These are phyloP conservation scores for Leccinum broughii DNA, from an alignment of 768 basidiomycete species.

Conservation along the genomic window DNA sequence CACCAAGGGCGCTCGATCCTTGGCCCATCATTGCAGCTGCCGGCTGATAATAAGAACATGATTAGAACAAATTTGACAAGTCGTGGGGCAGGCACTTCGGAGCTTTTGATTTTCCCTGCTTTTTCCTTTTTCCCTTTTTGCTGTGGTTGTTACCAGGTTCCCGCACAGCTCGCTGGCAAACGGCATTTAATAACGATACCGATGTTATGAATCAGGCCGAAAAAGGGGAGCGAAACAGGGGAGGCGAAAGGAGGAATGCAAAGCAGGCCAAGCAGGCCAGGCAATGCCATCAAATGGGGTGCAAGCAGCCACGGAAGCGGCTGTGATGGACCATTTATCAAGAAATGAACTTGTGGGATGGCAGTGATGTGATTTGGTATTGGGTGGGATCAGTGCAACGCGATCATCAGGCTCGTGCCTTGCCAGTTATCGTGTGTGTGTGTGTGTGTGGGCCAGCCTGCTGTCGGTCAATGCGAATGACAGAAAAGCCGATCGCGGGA, in stretches of 20 bases:
- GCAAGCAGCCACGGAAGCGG: background rate
- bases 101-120: background rate
- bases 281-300: background rate
- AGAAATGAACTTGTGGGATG: background rate
- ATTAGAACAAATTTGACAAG: constrained; percentile 1
- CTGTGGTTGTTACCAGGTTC: background rate
- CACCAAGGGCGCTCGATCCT: background rate
- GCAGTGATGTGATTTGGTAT: background rate
- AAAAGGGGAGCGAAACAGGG: background rate
- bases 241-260: background rate
- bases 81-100: constrained; percentile 1
- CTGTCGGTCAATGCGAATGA: background rate
- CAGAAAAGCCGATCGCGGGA: constrained; percentile 1
- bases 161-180: background rate
- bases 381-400: background rate
- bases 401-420: background rate
- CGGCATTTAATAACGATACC: background rate
- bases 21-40: constrained; percentile 2
- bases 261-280: background rate
- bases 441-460: background rate
- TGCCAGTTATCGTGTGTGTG: constrained; percentile 4
- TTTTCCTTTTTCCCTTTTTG: background rate
- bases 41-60: constrained; percentile 1
- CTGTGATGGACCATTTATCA: background rate
- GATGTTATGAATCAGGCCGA: background rate